Base-by-base conservation (phyloP, 345 rosid species). In the Citropsis articulata region DNA sequence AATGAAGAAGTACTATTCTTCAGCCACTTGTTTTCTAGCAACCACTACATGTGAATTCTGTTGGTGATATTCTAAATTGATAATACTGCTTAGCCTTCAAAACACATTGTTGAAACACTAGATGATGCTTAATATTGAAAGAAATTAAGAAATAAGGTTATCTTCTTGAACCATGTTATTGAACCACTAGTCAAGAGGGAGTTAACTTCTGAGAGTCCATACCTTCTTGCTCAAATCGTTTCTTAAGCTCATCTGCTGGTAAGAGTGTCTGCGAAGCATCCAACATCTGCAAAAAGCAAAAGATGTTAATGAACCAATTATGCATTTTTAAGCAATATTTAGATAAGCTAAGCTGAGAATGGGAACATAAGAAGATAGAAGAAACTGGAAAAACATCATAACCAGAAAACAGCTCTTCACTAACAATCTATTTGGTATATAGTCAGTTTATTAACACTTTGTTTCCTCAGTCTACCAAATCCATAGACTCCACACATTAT, bases 201-300 rank as follows among this genome's bases (percentile, higher is more conserved):
- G 48, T 42, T 42, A 12, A 45, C 50, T 45, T 45, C 5, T 45
- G 68, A 61, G 12, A 61, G 57, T 73, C 48, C 77, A 77, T 75
- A 94, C 99, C 98, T 85, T 87, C 98, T 83, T 91, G 87, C 63
- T 91, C 94, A 86, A 91, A 91, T 79, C 85, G 84, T 87, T 94
- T 90, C 85, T 87, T 91, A 48, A 97, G 92, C 83, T 93, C 94
- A 1, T 91, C 97, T 9, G 87, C 85, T 8, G 94, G 94, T 85
- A 94, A 81, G 42, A 97, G 90, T 53, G 92, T 83, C 81, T 93
- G 92, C 9, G 93, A 91, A 83, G 91, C 87, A 88, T 93, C 98
- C 81, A 94, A 77, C 93, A 94, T 73, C 98, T 97, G 88, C 81
- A 86, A 81, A 79, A 76, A 87, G 55, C 36, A 71, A 79, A 75